A percentile compares a stretch with the other conserved stretches of the same genome.
Evolutionary conservation across 352 stramenopile genomes (phyloP).

Genomic region (Phytopythium chamaehyphon): DNA sequence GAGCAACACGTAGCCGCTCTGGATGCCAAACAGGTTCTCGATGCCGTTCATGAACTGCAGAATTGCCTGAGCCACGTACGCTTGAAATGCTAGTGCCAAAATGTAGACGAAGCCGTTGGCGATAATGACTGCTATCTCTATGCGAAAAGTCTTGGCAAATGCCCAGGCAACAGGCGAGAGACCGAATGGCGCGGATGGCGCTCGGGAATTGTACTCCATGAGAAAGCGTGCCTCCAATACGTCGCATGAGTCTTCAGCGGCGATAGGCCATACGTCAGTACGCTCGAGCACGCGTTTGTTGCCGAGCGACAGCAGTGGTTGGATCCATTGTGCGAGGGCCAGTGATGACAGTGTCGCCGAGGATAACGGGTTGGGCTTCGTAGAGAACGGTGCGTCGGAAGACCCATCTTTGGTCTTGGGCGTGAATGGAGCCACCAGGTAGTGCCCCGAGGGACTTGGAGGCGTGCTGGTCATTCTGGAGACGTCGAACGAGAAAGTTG

Average conservation of each 20-base stretch:
- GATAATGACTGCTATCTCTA: conserved; percentile 16
- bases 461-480: too few relatives aligned
- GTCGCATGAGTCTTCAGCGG: conserved; percentile 18
- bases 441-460: too few relatives aligned
- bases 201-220: conserved; percentile 53
- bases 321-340: conserved; percentile 24
- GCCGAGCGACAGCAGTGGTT: conserved; percentile 33
- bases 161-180: conserved; percentile 10
- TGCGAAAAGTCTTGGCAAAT: conserved; percentile 16
- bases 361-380: conserved; percentile 20
- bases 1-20: conserved; percentile 22
- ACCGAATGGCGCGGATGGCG: conserved; percentile 20
- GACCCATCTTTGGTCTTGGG: too few relatives aligned
- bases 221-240: conserved; percentile 11
- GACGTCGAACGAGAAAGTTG: too few relatives aligned
- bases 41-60: conserved; percentile 22
- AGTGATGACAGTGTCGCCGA: conserved; percentile 22
- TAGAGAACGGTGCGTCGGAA: conserved; percentile 20
- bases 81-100: conserved; percentile 22
- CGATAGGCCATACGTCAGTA: conserved; percentile 26
- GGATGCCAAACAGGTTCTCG: conserved; percentile 18
- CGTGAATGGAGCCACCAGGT: too few relatives aligned
- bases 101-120: conserved; percentile 27
- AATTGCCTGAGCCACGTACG: conserved; percentile 21
- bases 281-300: conserved; percentile 18